Conservation (phyloP, 73 alveolate genomes). For the Paramecium pentaurelia region DNA sequence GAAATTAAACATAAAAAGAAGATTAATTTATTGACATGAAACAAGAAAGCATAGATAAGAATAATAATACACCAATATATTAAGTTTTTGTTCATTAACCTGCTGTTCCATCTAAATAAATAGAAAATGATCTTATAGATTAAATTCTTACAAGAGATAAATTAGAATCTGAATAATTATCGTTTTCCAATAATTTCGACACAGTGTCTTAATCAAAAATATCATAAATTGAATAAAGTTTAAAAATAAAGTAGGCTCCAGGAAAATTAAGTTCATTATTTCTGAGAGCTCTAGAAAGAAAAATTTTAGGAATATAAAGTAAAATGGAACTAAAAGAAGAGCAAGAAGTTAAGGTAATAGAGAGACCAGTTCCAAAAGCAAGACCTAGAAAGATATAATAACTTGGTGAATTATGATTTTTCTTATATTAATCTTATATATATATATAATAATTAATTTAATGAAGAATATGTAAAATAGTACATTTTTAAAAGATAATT, state of each 20-base stretch:
- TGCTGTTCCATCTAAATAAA: not conserved
- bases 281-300: not conserved
- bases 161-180: not conserved
- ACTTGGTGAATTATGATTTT: not conserved
- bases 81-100: not conserved
- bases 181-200: not conserved
- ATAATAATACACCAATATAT: not conserved
- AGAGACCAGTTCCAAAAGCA: not conserved
- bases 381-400: not conserved
- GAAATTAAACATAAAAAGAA: not conserved
- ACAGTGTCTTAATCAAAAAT: not conserved
- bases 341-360: not conserved
- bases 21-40: not conserved
- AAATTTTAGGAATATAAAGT: not conserved
- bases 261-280: not conserved
- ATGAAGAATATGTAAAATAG: no score
- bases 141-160: not conserved
- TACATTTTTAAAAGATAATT: no score
- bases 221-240: not conserved
- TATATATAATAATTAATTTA: not conserved
- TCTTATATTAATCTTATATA: not conserved
- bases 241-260: not conserved
- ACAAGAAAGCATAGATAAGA: not conserved
- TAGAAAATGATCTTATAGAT: not conserved
- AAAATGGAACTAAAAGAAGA: not conserved